These are phyloP conservation scores for Solanum corneliomulleri DNA, from an alignment of 257 asterid genomes.

Conservation along the genomic window DNA sequence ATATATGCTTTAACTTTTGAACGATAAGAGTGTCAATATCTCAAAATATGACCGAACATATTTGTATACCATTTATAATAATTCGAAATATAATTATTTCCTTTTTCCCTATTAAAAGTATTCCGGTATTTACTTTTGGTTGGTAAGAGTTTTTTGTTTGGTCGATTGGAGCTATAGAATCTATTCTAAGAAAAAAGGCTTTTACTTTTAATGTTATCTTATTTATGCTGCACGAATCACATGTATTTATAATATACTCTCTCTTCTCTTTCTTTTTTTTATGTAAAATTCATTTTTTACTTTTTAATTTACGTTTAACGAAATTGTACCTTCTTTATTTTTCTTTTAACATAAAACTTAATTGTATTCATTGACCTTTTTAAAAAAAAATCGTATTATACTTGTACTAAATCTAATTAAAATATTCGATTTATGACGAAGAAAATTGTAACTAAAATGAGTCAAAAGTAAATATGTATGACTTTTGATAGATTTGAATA, in stretches of 20 bases:
- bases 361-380: background rate
- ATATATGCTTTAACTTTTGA: too few species aligned
- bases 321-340: background rate
- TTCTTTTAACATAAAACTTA: too few species aligned
- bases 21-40: too few species aligned
- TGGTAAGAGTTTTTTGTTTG: background rate
- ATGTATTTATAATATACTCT: background rate
- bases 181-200: background rate
- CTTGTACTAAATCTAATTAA: background rate
- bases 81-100: too few species aligned
- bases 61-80: too few species aligned
- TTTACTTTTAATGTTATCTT: background rate
- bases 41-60: too few species aligned
- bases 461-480: background rate
- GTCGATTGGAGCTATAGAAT: background rate
- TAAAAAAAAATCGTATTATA: background rate
- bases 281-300: background rate
- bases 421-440: background rate
- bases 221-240: background rate
- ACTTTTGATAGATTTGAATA: background rate
- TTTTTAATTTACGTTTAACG: background rate
- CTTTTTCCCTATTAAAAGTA: too few species aligned
- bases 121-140: background rate
- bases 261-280: background rate
- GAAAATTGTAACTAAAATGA: background rate